Conservation (phyloP, 2,329 filamentous ascomycete genomes). For the Beauveria australis region DNA sequence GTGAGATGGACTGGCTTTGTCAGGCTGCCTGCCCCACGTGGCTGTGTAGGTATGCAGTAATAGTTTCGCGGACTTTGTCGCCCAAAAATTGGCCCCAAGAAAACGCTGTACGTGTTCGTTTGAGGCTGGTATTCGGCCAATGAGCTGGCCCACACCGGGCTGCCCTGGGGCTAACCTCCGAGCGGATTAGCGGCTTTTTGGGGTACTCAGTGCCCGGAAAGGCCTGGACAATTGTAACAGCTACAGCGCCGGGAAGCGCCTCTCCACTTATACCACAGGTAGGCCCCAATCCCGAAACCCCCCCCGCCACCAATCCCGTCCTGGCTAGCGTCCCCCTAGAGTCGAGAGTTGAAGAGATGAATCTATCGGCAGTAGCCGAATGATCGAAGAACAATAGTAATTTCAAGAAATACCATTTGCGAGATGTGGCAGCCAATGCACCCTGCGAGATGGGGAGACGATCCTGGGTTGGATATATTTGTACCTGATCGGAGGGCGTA, state of each 20-base stretch:
- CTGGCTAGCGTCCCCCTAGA: neutral
- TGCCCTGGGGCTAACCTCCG: neutral
- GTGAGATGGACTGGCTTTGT: conserved; percentile 9
- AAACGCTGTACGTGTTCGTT: conserved; percentile 23
- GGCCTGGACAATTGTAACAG: neutral
- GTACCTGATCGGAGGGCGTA: neutral
- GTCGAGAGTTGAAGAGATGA: neutral
- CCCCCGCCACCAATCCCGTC: neutral
- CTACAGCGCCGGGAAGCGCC: neutral
- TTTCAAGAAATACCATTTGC: neutral
- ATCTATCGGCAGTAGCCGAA: conserved; percentile 3
- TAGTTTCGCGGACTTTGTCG: neutral
- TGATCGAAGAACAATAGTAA: neutral
- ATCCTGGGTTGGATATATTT: neutral
- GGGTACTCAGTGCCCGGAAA: neutral
- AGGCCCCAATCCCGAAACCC: neutral
- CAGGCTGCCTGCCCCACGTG: conserved; percentile 11
- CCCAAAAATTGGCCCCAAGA: conserved; percentile 1
- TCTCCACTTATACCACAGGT: neutral
- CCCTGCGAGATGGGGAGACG: neutral
- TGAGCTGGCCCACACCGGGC: neutral
- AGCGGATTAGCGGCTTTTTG: neutral
- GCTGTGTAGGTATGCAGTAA: conserved; percentile 7
- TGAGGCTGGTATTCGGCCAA: conserved; percentile 5
- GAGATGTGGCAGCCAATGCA: neutral